Evolutionary conservation across 2,329 filamentous ascomycete genomes (phyloP).

Genomic region (Nemania sp.): DNA sequence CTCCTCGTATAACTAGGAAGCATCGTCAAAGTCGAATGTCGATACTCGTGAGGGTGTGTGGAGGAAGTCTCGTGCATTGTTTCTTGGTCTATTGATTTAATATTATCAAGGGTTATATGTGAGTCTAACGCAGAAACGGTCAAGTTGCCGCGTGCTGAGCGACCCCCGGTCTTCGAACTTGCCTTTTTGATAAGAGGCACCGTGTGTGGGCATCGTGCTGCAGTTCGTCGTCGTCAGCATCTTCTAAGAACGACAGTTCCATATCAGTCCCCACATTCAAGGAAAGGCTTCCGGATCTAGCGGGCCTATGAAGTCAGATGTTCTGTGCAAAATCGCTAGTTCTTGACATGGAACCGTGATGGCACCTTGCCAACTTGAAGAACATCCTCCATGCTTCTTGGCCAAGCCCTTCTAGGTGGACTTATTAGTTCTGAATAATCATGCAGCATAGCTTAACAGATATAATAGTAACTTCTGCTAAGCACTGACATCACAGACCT

Average conservation of each 20-base stretch:
- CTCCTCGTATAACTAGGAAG: conserved; percentile 11
- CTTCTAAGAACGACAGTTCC: conserved; percentile 22
- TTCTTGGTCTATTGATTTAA: conserved; percentile 36
- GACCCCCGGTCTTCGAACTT: conserved; percentile 15
- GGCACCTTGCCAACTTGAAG: conserved; percentile 17
- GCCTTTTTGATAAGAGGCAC: conserved; percentile 19
- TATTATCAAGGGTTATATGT: conserved; percentile 40
- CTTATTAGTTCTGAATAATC: conserved; percentile 35
- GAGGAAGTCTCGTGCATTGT: conserved; percentile 30
- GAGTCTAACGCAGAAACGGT: conserved; percentile 32
- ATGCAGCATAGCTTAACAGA: conserved; percentile 13
- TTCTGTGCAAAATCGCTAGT: conserved; percentile 15
- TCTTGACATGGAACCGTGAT: conserved; percentile 25
- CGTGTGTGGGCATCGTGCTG: conserved; percentile 23
- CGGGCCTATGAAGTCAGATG: conserved; percentile 25
- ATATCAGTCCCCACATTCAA: conserved; percentile 24
- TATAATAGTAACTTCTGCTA: conserved; percentile 13
- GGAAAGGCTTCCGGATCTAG: neutral
- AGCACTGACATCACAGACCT: conserved; percentile 16
- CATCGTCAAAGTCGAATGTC: conserved; percentile 19
- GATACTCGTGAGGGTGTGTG: conserved; percentile 28
- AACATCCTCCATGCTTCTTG: conserved; percentile 8
- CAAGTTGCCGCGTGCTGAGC: conserved; percentile 23
- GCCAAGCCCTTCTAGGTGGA: conserved; percentile 21
- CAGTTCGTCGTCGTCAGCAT: conserved; percentile 38